Base-by-base conservation (phyloP, 305 asterid species). In the Fraxinus sp. region DNA sequence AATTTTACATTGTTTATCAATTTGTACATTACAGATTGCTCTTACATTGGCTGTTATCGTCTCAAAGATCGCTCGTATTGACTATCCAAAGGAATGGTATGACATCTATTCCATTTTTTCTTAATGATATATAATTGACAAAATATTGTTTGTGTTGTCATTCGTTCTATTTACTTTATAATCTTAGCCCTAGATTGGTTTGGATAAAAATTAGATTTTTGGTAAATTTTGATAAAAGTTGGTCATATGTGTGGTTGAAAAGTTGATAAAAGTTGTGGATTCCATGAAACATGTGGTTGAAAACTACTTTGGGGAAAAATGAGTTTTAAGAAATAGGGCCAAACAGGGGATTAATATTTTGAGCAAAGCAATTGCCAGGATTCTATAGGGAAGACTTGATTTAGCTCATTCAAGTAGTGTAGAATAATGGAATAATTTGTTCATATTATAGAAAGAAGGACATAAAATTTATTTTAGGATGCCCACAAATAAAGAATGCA, bases 81-180 rank as follows among this genome's bases (percentile, higher is more conserved):
- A 96, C 91, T 96, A 93, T 87, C 98, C 99, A 76, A 96, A 85
- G 88, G 98, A 96, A 85, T 96, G 99, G 99, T 96, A 91, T 74
- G 83, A 66, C 28, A 49, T 83, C 75, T 82, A 85, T 83, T 68
- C 68, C 77, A 77, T 64, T 82, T 80, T 74, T 68, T 22, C 74
- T 79, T 70, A 70, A 66, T 78, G 64, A 75, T 33, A 16, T 26
- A 75, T 84, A 57, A 57, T 18, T 7, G 68, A 7, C 26, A 57
- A 57, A 57, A 16, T 80, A 41, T 81, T 80, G 41, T 39, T 52
- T 18, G 11, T 16, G 37, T 7, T 73, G 7, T 33, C 24, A 36
- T 41, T 79, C n/a, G 41, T 28, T 20, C 49, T 33, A 20, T n/a
- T 55, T 55, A 55, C 64, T 55, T 55, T n/a, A 18, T n/a, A 55